Evolutionary conservation across 1,284 basidiomycete genomes (phyloP).

Genomic region (Lignosus rhinocerotis): DNA sequence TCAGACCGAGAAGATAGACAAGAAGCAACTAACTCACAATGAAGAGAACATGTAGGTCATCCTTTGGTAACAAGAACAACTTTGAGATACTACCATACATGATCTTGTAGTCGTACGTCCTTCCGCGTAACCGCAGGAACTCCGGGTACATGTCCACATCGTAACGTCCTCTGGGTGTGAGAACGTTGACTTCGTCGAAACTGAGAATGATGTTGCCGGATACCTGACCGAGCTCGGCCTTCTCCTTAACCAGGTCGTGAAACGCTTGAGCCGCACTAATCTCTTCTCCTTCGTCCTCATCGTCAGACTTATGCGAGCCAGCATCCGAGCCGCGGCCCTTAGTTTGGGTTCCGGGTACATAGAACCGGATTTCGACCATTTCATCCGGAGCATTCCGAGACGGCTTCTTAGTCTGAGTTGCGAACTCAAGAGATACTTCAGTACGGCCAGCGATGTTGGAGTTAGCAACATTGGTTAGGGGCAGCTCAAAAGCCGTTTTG

Average conservation of each 20-base stretch:
- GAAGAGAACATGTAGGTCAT: conserved; percentile 95
- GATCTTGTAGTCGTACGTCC: conserved; percentile 99
- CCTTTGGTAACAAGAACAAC: conserved; percentile 94
- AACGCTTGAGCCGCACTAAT: conserved; percentile 94
- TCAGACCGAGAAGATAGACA: background rate
- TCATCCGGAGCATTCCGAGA: conserved; percentile 70
- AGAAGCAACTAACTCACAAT: conserved; percentile 58
- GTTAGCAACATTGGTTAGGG: conserved; percentile 87
- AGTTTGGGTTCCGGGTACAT: conserved; percentile 85
- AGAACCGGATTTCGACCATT: conserved; percentile 95
- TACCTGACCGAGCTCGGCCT: conserved; percentile 93
- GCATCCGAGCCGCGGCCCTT: conserved; percentile 74
- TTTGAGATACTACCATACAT: conserved; percentile 88
- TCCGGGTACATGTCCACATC: conserved; percentile 98
- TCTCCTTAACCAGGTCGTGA: conserved; percentile 96
- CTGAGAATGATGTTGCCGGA: conserved; percentile 92
- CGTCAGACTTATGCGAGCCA: conserved; percentile 73
- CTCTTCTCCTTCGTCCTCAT: conserved; percentile 63
- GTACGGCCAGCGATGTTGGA: conserved; percentile 97
- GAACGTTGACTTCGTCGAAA: conserved; percentile 95
- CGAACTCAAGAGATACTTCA: conserved; percentile 96
- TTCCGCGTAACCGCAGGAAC: conserved; percentile 92
- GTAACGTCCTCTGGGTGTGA: conserved; percentile 95
- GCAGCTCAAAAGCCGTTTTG: conserved; percentile 91
- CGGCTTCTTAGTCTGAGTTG: conserved; percentile 54